phyloP scores from a whole-genome alignment of 257 asterid species.

The Solanum chilense region DNA sequence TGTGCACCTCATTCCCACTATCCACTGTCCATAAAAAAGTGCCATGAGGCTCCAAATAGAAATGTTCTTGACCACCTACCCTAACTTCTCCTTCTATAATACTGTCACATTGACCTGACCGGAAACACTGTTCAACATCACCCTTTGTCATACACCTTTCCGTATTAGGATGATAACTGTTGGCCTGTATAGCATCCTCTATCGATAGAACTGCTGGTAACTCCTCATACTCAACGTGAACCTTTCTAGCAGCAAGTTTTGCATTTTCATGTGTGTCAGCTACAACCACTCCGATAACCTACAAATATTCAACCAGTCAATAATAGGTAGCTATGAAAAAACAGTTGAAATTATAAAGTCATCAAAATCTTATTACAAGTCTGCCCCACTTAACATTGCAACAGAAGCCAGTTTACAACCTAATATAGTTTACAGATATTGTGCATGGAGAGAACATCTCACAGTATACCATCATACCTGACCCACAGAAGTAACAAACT shows the following conservation, averaged over 20 bases:
- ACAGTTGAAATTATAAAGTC: neutral
- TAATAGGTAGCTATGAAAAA: neutral
- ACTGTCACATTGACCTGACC: conserved; percentile 66
- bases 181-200: conserved; percentile 61
- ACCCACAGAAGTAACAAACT: conserved; percentile 82
- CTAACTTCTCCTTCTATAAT: conserved; percentile 78
- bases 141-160: conserved; percentile 57
- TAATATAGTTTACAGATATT: neutral
- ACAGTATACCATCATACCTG: conserved; percentile 41
- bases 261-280: conserved; percentile 98
- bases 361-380: neutral
- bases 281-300: conserved; percentile 89
- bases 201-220: conserved; percentile 76
- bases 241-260: conserved; percentile 76
- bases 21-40: conserved; percentile 81
- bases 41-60: conserved; percentile 89
- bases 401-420: neutral
- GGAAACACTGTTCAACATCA: conserved; percentile 60
- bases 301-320: conserved; percentile 10
- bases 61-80: conserved; percentile 96
- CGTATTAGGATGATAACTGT: conserved; percentile 75
- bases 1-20: conserved; percentile 91
- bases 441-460: neutral
- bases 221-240: conserved; percentile 65
- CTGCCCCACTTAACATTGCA: neutral